Evolutionary conservation across 345 rosid genomes (phyloP), one percentile per base, ranked within the genome.

Genomic region (Pelargonium nanum): DNA sequence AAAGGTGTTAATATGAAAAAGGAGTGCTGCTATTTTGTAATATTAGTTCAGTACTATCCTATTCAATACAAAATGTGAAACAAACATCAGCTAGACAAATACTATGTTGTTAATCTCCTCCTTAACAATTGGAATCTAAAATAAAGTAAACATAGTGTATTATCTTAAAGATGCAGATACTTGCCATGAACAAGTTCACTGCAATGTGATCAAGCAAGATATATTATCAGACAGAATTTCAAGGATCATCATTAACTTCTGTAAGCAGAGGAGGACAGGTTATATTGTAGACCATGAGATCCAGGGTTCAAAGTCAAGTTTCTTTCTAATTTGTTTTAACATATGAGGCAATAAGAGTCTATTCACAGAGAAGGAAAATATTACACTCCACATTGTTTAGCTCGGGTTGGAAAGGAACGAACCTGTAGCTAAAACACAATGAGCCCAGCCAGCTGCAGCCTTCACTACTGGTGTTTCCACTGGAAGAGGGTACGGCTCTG

Each of bases 391-490:
- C 2, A 57, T 19, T 44, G 22, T 25, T 44, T 23, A 34, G 26
- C 24, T 24, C 26, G 12, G 20, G 24, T 16, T 22, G 12, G 16
- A 40, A 19, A 60, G 6, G 24, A 4, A 16, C 16, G n/a, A 65
- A 84, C 91, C 95, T 66, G 88, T 83, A 7, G 80, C 83, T 22
- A 83, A 69, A n/a, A 78, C 82, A 76, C 93, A 87, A 67, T 90
- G 95, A 1, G 97, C 93, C 97, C 93, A 90, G 54, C 95, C 85
- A 54, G 95, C 81, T 45, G 86, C 82, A 44, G 91, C 95, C 58
- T 71, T 73, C 26, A 81, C 73, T 12, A 84, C 68, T 3, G 78
- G 55, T 63, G 85, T 81, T 66, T 87, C 88, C 9, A 74, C 62
- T 19, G 91, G 91, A 63, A 90, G 93, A 65, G 78, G 69, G 75